Evolutionary conservation across 2,329 filamentous ascomycete genomes (phyloP).

Genomic region (Aspergillus pseudoglaucus): DNA sequence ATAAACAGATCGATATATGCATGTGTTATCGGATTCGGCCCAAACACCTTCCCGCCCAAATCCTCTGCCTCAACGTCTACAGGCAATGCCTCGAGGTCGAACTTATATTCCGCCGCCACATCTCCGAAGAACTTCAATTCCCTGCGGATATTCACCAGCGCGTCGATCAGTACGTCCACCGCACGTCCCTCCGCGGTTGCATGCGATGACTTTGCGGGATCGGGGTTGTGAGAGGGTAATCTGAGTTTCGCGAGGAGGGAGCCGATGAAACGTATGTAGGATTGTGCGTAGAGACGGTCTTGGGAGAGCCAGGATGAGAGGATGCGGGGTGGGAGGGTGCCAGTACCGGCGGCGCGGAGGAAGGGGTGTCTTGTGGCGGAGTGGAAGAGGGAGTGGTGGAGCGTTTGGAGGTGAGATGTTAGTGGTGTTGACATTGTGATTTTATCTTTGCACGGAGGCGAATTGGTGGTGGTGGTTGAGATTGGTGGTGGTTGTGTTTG

Average conservation of each 20-base stretch:
- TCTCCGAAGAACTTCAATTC: constrained; percentile 64
- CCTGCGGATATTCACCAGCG: constrained; percentile 59
- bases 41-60: constrained; percentile 6
- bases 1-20: constrained; percentile 56
- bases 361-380: constrained; percentile 61
- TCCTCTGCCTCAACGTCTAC: constrained; percentile 2
- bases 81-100: constrained; percentile 44
- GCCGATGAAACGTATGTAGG: constrained; percentile 62
- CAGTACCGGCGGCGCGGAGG: constrained; percentile 58
- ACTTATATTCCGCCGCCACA: constrained; percentile 54
- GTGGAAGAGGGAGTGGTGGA: constrained; percentile 42
- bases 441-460: neutral
- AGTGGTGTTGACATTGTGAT: constrained; percentile 37
- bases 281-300: constrained; percentile 64
- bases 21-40: constrained; percentile 42
- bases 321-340: constrained; percentile 50
- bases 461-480: neutral
- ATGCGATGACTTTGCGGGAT: constrained; percentile 19
- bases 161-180: constrained; percentile 57
- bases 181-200: constrained; percentile 47
- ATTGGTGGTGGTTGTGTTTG: constrained; percentile 4
- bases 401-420: constrained; percentile 52
- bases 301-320: constrained; percentile 65
- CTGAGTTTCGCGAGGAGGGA: constrained; percentile 57
- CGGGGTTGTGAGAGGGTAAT: constrained; percentile 38